Percentiles rank a stretch among this genome's conserved stretches.
These are phyloP conservation scores for Fusarium nurragi DNA, from an alignment of 2,329 filamentous ascomycete species.

Conservation along the genomic window DNA sequence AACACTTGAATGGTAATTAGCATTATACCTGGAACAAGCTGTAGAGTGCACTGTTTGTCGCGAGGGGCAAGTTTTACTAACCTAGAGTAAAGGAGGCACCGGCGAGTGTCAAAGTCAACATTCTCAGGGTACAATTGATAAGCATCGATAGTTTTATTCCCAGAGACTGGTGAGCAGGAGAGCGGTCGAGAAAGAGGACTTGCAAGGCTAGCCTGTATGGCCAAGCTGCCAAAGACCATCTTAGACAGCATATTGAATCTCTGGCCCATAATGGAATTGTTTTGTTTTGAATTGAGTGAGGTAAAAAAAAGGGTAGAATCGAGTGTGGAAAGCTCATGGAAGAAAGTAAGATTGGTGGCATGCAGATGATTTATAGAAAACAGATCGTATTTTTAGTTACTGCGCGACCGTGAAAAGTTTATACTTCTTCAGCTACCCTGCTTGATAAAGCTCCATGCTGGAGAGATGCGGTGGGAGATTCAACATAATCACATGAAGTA, in stretches of 20 bases:
- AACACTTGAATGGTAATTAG: background rate
- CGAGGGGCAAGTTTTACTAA: background rate
- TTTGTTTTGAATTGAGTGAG: no score
- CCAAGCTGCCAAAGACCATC: background rate
- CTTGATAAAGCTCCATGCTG: background rate
- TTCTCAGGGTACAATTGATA: constrained; percentile 16
- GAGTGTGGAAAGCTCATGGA: no score
- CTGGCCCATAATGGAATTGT: no score
- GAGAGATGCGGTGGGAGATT: background rate
- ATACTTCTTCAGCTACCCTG: background rate
- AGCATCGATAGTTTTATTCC: background rate
- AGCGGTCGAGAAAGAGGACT: background rate
- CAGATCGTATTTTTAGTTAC: no score
- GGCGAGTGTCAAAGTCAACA: constrained; percentile 14
- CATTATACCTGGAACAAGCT: fast-evolving
- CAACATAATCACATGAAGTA: background rate
- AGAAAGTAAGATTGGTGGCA: no score
- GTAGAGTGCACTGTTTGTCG: no score
- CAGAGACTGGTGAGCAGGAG: background rate
- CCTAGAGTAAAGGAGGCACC: constrained; percentile 13
- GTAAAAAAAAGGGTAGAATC: no score
- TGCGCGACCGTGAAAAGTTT: background rate
- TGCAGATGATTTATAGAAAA: no score
- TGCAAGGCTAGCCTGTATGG: background rate
- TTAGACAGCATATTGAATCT: background rate